Conservation (phyloP, 2,329 filamentous ascomycete genomes). For the Trichoderma simmonsii region DNA sequence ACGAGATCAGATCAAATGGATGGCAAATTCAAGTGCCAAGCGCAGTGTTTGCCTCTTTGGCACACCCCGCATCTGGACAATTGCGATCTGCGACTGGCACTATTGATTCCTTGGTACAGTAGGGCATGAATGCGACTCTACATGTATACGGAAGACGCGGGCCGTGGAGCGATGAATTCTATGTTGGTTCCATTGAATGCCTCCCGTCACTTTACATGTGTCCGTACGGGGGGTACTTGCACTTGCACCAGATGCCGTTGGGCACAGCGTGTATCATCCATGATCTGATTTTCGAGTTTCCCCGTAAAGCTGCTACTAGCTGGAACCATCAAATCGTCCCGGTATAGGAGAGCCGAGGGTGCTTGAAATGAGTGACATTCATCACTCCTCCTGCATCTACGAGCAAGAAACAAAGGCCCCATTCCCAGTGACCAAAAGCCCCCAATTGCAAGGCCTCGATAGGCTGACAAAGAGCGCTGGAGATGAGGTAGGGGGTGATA, state of each 20-base stretch:
- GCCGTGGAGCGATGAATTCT: background rate
- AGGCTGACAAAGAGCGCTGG: conserved; percentile 14
- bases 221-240: background rate
- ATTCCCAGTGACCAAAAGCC: background rate
- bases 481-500: conserved; percentile 14
- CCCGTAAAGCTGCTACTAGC: background rate
- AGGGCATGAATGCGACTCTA: background rate
- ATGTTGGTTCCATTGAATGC: background rate
- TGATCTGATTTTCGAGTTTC: background rate
- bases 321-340: background rate
- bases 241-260: background rate
- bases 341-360: background rate
- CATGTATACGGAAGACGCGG: background rate
- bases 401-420: background rate
- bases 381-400: background rate
- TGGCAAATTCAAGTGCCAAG: background rate
- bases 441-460: background rate
- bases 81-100: conserved; percentile 1
- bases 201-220: background rate
- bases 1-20: background rate
- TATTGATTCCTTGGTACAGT: background rate
- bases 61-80: conserved; percentile 8
- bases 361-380: conserved; percentile 8
- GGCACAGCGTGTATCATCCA: background rate
- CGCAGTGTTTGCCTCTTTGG: background rate